phyloP scores from a whole-genome alignment of 495 filamentous ascomycete species.

The Penicillium canariense region DNA sequence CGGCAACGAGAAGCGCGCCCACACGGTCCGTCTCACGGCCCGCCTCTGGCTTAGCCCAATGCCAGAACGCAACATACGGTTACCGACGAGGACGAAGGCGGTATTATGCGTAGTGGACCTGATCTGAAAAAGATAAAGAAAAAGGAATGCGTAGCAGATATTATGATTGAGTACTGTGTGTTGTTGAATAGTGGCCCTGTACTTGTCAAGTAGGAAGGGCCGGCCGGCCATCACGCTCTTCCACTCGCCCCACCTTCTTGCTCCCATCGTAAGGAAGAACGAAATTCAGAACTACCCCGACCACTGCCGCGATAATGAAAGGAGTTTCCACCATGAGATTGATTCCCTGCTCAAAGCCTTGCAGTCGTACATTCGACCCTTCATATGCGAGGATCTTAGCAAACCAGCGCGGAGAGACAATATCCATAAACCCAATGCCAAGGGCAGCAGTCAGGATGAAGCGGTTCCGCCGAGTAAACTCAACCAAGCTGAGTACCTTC shows the following conservation, averaged over 20 bases:
- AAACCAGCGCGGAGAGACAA: conserved; percentile 71
- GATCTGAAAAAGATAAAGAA: too few relatives aligned
- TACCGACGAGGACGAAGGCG: neutral
- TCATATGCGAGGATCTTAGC: conserved; percentile 62
- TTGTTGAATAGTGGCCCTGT: neutral
- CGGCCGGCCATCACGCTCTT: conserved; percentile 1
- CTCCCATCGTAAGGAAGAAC: conserved; percentile 37
- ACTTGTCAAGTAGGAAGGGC: conserved; percentile 5
- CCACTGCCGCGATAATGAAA: conserved; percentile 59
- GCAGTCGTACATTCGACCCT: conserved; percentile 61
- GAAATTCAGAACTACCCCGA: conserved; percentile 67
- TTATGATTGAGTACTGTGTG: neutral
- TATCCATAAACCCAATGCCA: conserved; percentile 71
- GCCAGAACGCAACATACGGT: neutral
- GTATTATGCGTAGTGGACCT: too few relatives aligned
- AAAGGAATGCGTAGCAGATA: too few relatives aligned
- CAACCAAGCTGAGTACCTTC: conserved; percentile 68
- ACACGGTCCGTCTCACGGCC: conserved; percentile 7
- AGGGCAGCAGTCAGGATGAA: conserved; percentile 78
- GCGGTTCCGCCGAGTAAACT: conserved; percentile 74
- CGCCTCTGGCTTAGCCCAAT: neutral
- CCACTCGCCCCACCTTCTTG: conserved; percentile 2
- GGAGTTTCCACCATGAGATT: conserved; percentile 70
- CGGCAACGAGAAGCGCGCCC: neutral
- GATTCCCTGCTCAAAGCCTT: conserved; percentile 77